Evolutionary conservation across 139 green algal species (phyloP).

Genomic region (Picochlorum sp.): DNA sequence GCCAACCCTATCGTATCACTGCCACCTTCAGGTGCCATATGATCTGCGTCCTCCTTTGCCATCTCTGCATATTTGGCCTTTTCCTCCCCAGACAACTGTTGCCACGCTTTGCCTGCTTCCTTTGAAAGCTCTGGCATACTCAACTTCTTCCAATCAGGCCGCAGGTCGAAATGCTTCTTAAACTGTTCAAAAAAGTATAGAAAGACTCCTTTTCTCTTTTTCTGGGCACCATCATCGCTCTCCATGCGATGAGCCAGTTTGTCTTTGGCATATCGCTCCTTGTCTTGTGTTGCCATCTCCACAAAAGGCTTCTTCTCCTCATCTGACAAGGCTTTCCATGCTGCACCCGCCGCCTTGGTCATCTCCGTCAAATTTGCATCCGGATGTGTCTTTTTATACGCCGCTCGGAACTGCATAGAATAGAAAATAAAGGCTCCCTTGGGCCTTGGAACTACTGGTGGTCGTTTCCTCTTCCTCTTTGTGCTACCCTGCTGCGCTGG

Average conservation of each 20-base stretch:
- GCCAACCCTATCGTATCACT: neutral
- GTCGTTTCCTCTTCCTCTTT: too few relatives aligned
- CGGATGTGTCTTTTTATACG: neutral
- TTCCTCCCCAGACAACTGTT: neutral
- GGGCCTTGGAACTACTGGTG: neutral
- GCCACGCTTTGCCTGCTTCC: too few relatives aligned
- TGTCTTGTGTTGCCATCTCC: neutral
- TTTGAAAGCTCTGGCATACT: too few relatives aligned
- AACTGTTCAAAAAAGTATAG: too few relatives aligned
- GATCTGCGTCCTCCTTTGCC: neutral
- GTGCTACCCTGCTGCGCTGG: too few relatives aligned
- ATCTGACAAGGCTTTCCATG: constrained; percentile 8
- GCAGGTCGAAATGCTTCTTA: too few relatives aligned
- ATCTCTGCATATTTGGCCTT: neutral
- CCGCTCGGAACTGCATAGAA: neutral
- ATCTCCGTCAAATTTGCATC: neutral
- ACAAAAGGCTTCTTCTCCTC: constrained; percentile 13
- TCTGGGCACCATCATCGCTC: too few relatives aligned
- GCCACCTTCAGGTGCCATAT: neutral
- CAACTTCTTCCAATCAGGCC: too few relatives aligned
- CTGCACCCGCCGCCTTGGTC: neutral
- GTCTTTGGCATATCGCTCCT: constrained; percentile 1
- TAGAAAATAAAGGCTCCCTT: constrained; percentile 4
- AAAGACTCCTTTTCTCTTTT: too few relatives aligned
- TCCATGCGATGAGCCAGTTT: neutral